Conservation (phyloP, 2,329 filamentous ascomycete species). For the Fusarium solani-melongenae region DNA sequence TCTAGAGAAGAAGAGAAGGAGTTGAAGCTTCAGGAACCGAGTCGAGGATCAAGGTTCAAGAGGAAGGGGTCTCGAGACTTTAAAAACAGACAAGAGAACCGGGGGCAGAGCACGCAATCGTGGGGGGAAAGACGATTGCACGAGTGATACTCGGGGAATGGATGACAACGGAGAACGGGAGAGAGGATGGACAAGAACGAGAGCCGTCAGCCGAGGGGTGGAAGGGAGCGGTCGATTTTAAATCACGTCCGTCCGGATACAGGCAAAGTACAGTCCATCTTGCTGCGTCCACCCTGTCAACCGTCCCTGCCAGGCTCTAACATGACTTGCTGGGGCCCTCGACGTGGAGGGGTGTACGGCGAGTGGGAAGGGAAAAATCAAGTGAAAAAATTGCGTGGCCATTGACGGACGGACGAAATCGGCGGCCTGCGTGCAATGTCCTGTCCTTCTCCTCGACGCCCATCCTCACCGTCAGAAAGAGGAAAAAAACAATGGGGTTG, state of each 20-base stretch:
- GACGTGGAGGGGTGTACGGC: constrained; percentile 25
- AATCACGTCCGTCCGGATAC: constrained; percentile 18
- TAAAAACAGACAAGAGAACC: constrained; percentile 18
- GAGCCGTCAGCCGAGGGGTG: background rate
- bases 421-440: constrained; percentile 26
- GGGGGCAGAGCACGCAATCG: constrained; percentile 48
- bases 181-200: constrained; percentile 13
- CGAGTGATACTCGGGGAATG: constrained; percentile 19
- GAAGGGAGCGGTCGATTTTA: constrained; percentile 34
- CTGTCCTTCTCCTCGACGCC: constrained; percentile 11
- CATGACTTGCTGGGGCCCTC: constrained; percentile 30
- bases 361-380: constrained; percentile 10
- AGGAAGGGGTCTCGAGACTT: constrained; percentile 16
- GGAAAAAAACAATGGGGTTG: constrained; percentile 42
- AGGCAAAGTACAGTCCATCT: constrained; percentile 34
- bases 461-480: constrained; percentile 32
- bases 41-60: constrained; percentile 7
- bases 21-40: constrained; percentile 13
- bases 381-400: constrained; percentile 42
- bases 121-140: constrained; percentile 40
- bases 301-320: constrained; percentile 25
- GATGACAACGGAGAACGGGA: constrained; percentile 11
- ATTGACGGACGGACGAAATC: constrained; percentile 37
- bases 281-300: constrained; percentile 38
- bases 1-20: constrained; percentile 1